phyloP scores from a whole-genome alignment of 2,329 filamentous ascomycete species.

The Metarhizium robertsii region DNA sequence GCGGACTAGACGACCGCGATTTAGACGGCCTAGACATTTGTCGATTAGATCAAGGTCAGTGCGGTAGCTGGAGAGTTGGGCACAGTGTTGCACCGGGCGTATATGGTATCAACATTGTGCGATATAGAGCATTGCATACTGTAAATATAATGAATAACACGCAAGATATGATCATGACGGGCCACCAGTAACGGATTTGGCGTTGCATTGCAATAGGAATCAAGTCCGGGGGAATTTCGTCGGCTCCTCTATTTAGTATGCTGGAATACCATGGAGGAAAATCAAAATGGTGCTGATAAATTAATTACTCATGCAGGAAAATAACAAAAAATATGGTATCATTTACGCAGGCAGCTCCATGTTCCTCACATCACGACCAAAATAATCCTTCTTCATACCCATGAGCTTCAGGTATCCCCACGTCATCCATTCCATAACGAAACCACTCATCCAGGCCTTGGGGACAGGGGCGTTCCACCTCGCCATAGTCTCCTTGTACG shows the following conservation, averaged over 20 bases:
- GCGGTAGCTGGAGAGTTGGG: slow-evolving; percentile 12
- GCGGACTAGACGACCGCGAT: slow-evolving; percentile 20
- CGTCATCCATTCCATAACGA: slow-evolving; percentile 16
- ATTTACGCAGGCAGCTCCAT: slow-evolving; percentile 8
- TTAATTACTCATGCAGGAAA: neutral
- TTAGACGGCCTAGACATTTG: slow-evolving; percentile 22
- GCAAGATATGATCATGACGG: neutral
- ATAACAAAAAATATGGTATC: neutral
- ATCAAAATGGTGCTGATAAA: neutral
- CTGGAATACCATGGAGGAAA: neutral
- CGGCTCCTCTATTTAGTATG: no score
- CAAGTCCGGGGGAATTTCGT: no score
- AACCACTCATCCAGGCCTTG: slow-evolving; percentile 10
- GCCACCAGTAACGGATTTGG: neutral
- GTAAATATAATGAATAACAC: neutral
- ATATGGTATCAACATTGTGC: neutral
- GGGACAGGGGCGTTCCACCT: slow-evolving; percentile 12
- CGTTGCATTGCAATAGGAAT: neutral
- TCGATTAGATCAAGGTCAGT: slow-evolving; percentile 23
- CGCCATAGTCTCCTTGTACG: slow-evolving; percentile 30
- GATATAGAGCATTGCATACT: neutral
- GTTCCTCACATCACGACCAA: slow-evolving; percentile 13
- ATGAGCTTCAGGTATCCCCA: slow-evolving; percentile 13
- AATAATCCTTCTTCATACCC: slow-evolving; percentile 11
- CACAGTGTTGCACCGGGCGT: neutral